phyloP scores from a whole-genome alignment of 2,329 filamentous ascomycete genomes.

The Phialophora chinensis region DNA sequence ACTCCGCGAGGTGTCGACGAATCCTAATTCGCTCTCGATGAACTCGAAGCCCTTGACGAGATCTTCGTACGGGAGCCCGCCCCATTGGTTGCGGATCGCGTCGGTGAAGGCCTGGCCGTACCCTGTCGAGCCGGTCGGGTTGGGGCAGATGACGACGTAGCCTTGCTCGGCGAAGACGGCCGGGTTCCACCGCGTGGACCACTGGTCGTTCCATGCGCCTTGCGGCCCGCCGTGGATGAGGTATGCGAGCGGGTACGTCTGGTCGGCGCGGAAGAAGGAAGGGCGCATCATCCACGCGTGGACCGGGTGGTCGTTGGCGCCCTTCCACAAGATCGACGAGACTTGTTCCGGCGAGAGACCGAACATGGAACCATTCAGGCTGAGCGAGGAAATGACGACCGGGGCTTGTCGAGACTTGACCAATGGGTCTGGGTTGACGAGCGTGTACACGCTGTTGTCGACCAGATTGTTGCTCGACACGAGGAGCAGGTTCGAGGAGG shows the following conservation, averaged over 20 bases:
- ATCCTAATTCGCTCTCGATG: conserved; percentile 57
- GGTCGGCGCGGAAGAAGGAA: conserved; percentile 51
- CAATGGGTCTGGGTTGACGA: conserved; percentile 45
- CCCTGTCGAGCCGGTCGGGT: conserved; percentile 63
- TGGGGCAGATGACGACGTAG: conserved; percentile 65
- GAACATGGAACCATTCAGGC: conserved; percentile 47
- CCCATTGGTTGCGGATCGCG: conserved; percentile 59
- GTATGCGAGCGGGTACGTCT: conserved; percentile 62
- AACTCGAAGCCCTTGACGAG: conserved; percentile 61
- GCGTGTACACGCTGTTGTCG: conserved; percentile 52
- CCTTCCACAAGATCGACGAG: conserved; percentile 54
- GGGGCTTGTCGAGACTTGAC: conserved; percentile 40
- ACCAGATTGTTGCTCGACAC: conserved; percentile 52
- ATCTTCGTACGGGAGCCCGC: conserved; percentile 61
- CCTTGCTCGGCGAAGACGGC: conserved; percentile 66
- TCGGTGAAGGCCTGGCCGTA: conserved; percentile 63
- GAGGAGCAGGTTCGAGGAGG: conserved; percentile 47
- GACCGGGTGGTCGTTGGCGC: conserved; percentile 51
- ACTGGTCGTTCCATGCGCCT: conserved; percentile 59
- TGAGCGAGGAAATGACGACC: conserved; percentile 48
- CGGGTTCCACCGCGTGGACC: conserved; percentile 62
- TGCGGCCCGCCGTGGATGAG: conserved; percentile 62
- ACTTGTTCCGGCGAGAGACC: conserved; percentile 52
- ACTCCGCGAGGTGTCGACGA: conserved; percentile 60
- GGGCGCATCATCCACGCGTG: conserved; percentile 57